Evolutionary conservation across 2,329 filamentous ascomycete species (phyloP), one percentile per base, ranked within the genome.

Genomic region (Phyllosticta citrichinensis): DNA sequence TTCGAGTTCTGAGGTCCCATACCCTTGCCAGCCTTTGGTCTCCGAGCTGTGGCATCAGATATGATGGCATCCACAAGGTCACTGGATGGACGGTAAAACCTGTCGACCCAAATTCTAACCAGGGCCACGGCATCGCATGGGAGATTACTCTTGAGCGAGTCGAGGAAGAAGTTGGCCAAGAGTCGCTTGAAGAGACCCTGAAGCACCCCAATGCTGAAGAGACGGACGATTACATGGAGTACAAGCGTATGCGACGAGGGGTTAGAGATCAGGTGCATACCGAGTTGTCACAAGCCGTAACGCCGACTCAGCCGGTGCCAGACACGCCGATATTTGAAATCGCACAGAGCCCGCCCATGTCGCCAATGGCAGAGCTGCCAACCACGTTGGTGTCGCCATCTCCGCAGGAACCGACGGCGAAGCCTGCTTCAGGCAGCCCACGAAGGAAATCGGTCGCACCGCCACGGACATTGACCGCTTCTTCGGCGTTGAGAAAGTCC

Each of bases 161-260:
- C 0, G 4, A 8, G 40, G 52, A 5, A 5, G 17, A n/a, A 47
- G 40, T 19, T n/a, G 40, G 40, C 12, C 40, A 47, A n/a, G 70
- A 73, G 55, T 64, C 30, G 56, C 62, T 63, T 56, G 74, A 58
- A 33, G 61, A 8, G 64, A 71, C 78, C 5, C 63, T 74, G 20
- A 66, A 66, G 51, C 73, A 73, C 30, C 78, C 78, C 0, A 72
- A 68, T 14, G 69, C 75, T 0, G 74, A 74, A 52, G 78, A 80
- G 60, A 63, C 78, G 5, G 78, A 80, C 62, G 78, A 80, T 58
- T 80, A 79, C 61, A 64, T 65, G 5, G 77, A 79, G 57, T 80
- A 78, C 68, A 80, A 80, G 64, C 73, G 75, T n/a, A 47, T 47
- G 40, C 40, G 40, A 5, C 40, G 40, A n/a, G 40, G 14, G 1